A percentile compares a stretch with the other conserved stretches of the same genome.
phyloP scores from a whole-genome alignment of 2,329 filamentous ascomycete genomes.

The Microdochium bolleyi region DNA sequence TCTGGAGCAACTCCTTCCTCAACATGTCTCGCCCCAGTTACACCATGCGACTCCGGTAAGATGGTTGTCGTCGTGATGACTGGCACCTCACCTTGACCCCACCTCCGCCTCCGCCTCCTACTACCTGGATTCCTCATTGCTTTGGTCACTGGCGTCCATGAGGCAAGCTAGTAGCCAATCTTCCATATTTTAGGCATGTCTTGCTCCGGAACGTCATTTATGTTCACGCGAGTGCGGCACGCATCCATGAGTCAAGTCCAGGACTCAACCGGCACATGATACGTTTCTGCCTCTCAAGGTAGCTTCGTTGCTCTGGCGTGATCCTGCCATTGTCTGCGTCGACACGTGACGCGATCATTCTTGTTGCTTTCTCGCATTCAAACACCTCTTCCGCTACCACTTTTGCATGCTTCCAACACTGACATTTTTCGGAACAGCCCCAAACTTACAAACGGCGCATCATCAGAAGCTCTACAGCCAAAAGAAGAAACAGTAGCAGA shows the following conservation, averaged over 20 bases:
- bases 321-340: no score
- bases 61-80: background rate
- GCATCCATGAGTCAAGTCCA: no score
- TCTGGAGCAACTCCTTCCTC: no score
- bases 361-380: background rate
- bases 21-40: background rate
- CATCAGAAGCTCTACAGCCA: background rate
- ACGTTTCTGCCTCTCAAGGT: no score
- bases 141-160: no score
- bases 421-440: background rate
- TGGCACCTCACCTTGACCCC: background rate
- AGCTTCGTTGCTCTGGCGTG: no score
- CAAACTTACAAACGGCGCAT: background rate
- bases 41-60: background rate
- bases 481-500: background rate
- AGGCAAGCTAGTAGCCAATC: no score
- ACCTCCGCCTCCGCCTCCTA: background rate
- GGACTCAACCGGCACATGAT: no score
- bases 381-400: background rate
- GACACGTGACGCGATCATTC: background rate
- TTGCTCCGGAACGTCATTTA: no score
- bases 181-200: no score
- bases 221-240: no score
- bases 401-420: background rate
- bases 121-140: no score